phyloP scores from a whole-genome alignment of 345 rosid genomes.

The Dovyalis caffra region DNA sequence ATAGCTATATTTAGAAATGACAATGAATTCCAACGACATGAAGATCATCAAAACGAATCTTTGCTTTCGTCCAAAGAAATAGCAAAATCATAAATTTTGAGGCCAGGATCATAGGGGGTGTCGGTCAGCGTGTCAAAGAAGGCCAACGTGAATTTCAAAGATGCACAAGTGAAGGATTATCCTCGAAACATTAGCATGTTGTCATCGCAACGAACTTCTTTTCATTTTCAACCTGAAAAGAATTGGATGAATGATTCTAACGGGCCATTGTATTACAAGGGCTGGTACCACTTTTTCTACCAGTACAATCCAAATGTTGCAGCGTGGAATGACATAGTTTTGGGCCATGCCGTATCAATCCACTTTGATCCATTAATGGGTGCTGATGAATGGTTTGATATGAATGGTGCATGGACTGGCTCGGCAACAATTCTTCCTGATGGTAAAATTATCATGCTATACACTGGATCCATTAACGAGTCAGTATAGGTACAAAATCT shows the following conservation, averaged over 20 bases:
- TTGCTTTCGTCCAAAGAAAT: neutral
- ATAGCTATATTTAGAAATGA: conserved; percentile 17
- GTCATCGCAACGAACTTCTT: conserved; percentile 90
- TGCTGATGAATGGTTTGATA: conserved; percentile 79
- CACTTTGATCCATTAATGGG: conserved; percentile 83
- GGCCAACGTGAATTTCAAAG: conserved; percentile 28
- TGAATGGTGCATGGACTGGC: conserved; percentile 85
- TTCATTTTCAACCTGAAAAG: conserved; percentile 91
- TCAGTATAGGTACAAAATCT: conserved; percentile 84
- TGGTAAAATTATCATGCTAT: conserved; percentile 73
- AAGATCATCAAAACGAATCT: neutral
- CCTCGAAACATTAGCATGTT: conserved; percentile 77
- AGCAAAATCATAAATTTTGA: conserved; percentile 10
- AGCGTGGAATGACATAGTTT: conserved; percentile 84
- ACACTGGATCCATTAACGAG: conserved; percentile 79
- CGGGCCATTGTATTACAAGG: conserved; percentile 87
- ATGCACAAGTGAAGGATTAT: conserved; percentile 26
- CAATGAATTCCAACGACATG: neutral
- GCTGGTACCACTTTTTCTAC: conserved; percentile 94
- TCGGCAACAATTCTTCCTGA: conserved; percentile 83
- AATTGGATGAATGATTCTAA: conserved; percentile 92
- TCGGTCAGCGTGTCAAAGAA: conserved; percentile 78
- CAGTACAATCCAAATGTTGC: conserved; percentile 86
- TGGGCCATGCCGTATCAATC: conserved; percentile 93
- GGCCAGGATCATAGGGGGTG: conserved; percentile 38